phyloP scores from a whole-genome alignment of 1,284 basidiomycete species.

The Fomitopsis palustris region DNA sequence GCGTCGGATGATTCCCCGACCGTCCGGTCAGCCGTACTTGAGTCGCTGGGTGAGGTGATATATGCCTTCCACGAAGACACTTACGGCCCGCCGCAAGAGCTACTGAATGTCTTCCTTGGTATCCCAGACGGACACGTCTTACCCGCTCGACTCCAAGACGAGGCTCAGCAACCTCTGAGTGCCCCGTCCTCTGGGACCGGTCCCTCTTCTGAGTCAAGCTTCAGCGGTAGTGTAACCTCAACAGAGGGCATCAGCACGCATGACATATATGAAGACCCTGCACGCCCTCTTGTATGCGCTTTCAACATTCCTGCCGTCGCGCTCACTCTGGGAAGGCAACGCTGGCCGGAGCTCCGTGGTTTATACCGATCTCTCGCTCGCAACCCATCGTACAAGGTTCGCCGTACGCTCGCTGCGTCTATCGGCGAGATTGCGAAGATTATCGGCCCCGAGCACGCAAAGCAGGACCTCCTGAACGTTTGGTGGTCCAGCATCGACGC shows the following conservation, averaged over 20 bases:
- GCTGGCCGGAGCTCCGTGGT: conserved; percentile 78
- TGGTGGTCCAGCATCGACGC: conserved; percentile 65
- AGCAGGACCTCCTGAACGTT: conserved; percentile 69
- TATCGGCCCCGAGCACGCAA: conserved; percentile 69
- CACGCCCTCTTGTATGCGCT: conserved; percentile 84
- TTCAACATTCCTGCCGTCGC: conserved; percentile 95
- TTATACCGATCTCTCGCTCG: conserved; percentile 67
- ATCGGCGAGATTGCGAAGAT: conserved; percentile 89
- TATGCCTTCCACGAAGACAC: conserved; percentile 75
- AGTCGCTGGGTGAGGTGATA: conserved; percentile 90
- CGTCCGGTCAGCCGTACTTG: conserved; percentile 82
- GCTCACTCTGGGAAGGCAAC: conserved; percentile 72
- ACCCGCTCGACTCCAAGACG: neutral
- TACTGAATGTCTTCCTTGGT: conserved; percentile 64
- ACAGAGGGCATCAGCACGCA: conserved; percentile 3
- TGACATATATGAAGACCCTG: conserved; percentile 45
- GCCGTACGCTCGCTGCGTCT: conserved; percentile 80
- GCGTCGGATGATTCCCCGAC: conserved; percentile 64
- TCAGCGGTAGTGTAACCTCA: conserved; percentile 20
- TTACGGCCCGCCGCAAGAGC: conserved; percentile 73
- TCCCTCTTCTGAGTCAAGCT: conserved; percentile 10
- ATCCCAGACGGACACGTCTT: conserved; percentile 17
- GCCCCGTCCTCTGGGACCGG: neutral
- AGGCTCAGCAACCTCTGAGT: neutral
- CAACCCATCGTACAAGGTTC: conserved; percentile 60